Evolutionary conservation across 371 early-diverging fungal species (phyloP).

Genomic region (Rhizopus delemar): DNA sequence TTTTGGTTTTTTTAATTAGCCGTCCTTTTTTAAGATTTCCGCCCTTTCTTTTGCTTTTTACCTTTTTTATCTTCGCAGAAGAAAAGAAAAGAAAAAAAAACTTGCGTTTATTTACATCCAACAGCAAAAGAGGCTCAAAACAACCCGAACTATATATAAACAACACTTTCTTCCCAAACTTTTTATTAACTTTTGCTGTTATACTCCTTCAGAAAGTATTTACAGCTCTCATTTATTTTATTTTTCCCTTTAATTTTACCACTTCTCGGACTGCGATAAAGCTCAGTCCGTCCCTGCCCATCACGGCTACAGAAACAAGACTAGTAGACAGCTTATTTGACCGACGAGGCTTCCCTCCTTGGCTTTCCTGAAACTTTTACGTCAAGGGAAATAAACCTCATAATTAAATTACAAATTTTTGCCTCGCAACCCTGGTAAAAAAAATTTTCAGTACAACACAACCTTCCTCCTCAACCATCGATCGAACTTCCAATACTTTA

Average conservation of each 20-base stretch:
- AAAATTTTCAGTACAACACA: neutral
- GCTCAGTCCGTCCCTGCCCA: slow-evolving; percentile 61
- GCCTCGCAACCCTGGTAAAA: neutral
- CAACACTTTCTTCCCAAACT: slow-evolving; percentile 1
- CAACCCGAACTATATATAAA: slow-evolving; percentile 2
- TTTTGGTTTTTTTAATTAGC: too few species aligned
- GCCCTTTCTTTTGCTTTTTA: neutral
- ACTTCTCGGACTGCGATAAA: slow-evolving; percentile 53
- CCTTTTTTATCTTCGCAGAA: neutral
- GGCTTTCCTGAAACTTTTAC: slow-evolving; percentile 51
- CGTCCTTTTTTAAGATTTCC: too few species aligned
- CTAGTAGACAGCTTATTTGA: slow-evolving; percentile 62
- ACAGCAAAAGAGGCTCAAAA: slow-evolving; percentile 24
- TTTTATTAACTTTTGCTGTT: slow-evolving; percentile 17
- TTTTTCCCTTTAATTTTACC: slow-evolving; percentile 17
- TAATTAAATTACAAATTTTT: neutral
- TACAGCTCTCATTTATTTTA: slow-evolving; percentile 26
- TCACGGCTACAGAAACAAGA: slow-evolving; percentile 71
- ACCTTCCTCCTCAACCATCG: neutral
- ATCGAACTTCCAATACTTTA: neutral
- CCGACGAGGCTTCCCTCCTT: slow-evolving; percentile 69
- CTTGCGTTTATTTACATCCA: slow-evolving; percentile 1
- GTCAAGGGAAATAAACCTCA: slow-evolving; percentile 2
- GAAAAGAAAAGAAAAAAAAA: too few species aligned
- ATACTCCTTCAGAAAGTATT: slow-evolving; percentile 28